Evolutionary conservation across 768 basidiomycete species (phyloP).

Genomic region (Leccinum boreale): DNA sequence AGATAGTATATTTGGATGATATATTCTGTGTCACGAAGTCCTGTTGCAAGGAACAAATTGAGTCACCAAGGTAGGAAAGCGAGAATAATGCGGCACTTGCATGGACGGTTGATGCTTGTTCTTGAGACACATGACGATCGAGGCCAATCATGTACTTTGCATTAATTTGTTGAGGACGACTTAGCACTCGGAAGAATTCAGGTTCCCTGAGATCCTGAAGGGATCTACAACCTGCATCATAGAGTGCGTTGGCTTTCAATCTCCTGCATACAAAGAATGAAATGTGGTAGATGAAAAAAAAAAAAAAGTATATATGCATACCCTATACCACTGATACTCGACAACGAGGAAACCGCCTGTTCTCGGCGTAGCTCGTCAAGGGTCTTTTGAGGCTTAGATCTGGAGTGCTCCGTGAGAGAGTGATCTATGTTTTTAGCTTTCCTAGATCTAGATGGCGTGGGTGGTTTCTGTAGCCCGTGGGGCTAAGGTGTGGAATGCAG

Average conservation of each 20-base stretch:
- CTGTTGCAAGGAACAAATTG: slow-evolving; percentile 28
- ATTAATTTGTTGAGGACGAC: slow-evolving; percentile 34
- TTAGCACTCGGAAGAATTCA: slow-evolving; percentile 38
- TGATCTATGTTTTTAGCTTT: not conserved
- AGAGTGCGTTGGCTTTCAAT: slow-evolving; percentile 40
- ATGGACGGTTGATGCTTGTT: slow-evolving; percentile 43
- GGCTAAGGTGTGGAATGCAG: not conserved
- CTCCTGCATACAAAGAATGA: slow-evolving; percentile 8
- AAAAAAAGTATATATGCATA: slow-evolving; percentile 21
- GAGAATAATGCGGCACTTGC: slow-evolving; percentile 32
- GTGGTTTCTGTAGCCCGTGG: slow-evolving; percentile 14
- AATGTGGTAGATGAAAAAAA: not conserved
- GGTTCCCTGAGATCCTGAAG: slow-evolving; percentile 41
- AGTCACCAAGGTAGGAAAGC: not conserved
- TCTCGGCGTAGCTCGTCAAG: slow-evolving; percentile 27
- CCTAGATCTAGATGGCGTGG: slow-evolving; percentile 3
- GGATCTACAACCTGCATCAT: slow-evolving; percentile 47
- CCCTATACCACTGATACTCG: slow-evolving; percentile 48
- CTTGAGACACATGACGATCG: slow-evolving; percentile 32
- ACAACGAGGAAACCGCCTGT: slow-evolving; percentile 32
- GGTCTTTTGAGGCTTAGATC: slow-evolving; percentile 12
- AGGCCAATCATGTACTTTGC: slow-evolving; percentile 42
- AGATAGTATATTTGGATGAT: slow-evolving; percentile 45
- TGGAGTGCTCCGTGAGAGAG: slow-evolving; percentile 5
- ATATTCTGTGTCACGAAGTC: slow-evolving; percentile 47